phyloP scores from a whole-genome alignment of 176 grass and related monocot genomes.

The Oryza glumipatula region DNA sequence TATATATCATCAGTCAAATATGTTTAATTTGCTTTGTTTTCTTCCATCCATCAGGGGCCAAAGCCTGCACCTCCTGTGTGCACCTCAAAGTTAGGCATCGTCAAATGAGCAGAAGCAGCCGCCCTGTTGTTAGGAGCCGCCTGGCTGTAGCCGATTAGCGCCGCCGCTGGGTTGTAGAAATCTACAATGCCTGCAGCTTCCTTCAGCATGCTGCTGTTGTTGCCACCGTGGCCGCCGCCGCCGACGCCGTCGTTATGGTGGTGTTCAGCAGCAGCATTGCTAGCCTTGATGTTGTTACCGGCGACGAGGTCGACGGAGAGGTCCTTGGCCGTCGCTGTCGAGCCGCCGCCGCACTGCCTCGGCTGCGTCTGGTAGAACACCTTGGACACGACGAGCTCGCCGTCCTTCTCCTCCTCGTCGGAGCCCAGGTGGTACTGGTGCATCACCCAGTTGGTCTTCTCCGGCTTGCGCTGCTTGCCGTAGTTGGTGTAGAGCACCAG shows the following conservation, averaged over 20 bases:
- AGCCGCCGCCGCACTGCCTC: constrained; percentile 72
- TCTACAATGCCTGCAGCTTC: constrained; percentile 62
- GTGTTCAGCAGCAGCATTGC: constrained; percentile 2
- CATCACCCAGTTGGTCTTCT: constrained; percentile 99
- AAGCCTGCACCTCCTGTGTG: constrained; percentile 74
- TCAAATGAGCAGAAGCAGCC: constrained; percentile 54
- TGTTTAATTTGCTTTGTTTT: constrained; percentile 6
- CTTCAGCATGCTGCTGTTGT: constrained; percentile 49
- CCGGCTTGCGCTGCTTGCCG: constrained; percentile 97
- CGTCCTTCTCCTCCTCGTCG: constrained; percentile 98
- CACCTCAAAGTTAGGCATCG: constrained; percentile 74
- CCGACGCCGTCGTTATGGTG: constrained; percentile 38
- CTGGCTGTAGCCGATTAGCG: constrained; percentile 74
- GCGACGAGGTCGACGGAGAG: constrained; percentile 16
- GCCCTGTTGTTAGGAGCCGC: constrained; percentile 53
- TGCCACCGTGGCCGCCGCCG: background rate
- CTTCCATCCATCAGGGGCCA: constrained; percentile 61
- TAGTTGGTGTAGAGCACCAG: constrained; percentile 99
- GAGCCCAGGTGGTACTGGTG: constrained; percentile 97
- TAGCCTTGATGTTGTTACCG: constrained; percentile 23
- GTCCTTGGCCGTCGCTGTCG: constrained; percentile 37
- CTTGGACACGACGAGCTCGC: constrained; percentile 97
- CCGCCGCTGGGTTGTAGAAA: constrained; percentile 60
- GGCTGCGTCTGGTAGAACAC: constrained; percentile 99
- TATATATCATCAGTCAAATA: constrained; percentile 40